Evolutionary conservation across 305 asterid species (phyloP).

Genomic region (Euphrasia arctica): DNA sequence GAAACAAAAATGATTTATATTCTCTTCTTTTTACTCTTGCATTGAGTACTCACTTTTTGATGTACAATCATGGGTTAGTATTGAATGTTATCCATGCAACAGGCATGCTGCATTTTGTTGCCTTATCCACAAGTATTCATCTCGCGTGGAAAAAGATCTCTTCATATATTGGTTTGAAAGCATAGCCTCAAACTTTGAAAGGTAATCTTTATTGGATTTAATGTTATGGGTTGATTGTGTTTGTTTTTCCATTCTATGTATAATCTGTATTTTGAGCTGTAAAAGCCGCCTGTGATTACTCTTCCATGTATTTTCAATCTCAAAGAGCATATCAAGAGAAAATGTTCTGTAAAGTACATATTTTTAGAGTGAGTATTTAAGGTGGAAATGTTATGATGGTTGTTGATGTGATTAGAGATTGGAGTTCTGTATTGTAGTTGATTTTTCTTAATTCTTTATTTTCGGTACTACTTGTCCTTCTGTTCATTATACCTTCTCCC

Average conservation of each 20-base stretch:
- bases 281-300: background rate
- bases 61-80: slow-evolving; percentile 24
- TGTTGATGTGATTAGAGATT: background rate
- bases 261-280: slow-evolving; percentile 12
- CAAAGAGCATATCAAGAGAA: background rate
- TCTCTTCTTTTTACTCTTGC: slow-evolving; percentile 17
- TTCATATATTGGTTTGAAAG: slow-evolving; percentile 71
- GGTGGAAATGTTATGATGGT: slow-evolving; percentile 5
- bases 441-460: background rate
- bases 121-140: slow-evolving; percentile 54
- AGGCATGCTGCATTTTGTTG: slow-evolving; percentile 89
- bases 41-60: slow-evolving; percentile 16
- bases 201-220: slow-evolving; percentile 42
- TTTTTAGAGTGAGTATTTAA: background rate
- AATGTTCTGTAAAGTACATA: background rate
- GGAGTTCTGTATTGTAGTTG: background rate
- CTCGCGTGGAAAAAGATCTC: slow-evolving; percentile 58
- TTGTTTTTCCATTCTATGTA: slow-evolving; percentile 12
- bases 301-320: slow-evolving; percentile 1
- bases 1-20: slow-evolving; percentile 4
- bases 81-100: slow-evolving; percentile 31
- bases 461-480: background rate
- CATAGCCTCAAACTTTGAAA: slow-evolving; percentile 61
- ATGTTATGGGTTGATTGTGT: slow-evolving; percentile 18
- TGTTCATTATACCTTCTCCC: background rate